Evolutionary conservation across 768 basidiomycete species (phyloP), one percentile per base, ranked within the genome.

Genomic region (Serpula lacrymans): DNA sequence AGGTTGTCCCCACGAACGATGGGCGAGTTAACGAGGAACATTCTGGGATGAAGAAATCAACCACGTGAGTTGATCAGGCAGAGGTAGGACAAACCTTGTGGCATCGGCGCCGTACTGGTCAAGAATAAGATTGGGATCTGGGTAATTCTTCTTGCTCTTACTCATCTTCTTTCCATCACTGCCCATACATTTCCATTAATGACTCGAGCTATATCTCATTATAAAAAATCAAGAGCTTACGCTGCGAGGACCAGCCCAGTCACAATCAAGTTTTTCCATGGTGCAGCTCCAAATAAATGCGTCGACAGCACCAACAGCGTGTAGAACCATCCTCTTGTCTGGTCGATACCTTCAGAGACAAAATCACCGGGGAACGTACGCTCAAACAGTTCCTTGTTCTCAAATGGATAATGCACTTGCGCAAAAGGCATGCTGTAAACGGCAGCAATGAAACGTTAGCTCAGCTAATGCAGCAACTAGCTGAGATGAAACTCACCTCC

Each of bases 141-240:
- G 94, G 62, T 93, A 99, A 65, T 99, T 99, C 63, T 82, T 83
- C 43, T 94, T 67, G 63, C 89, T 94, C 69, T 99, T 99, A 68
- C 89, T 93, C 96, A 99, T 99, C 72, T 99, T 99, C 75, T 94
- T 96, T 40, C 96, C 96, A 53, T 99, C 94, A 2, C 89, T 92
- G 48, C 8, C n/a, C n/a, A 30, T 12, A 12, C 2, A 11, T 33
- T 12, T 34, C 26, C 22, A 21, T 17, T 31, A 43, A 49, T 38
- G 22, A 17, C 23, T n/a, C n/a, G n/a, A n/a, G n/a, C n/a, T 38
- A 30, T 28, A 27, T 16, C 22, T 12, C 17, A 17, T 23, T 34
- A 20, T 42, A n/a, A 43, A 14, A 35, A 21, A 13, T 20, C 23
- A n/a, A 20, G 18, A 26, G 30, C 2, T 34, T 17, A 90, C 89